phyloP scores from a whole-genome alignment of 306 rosid species.

The Astragalus glycyphyllos region DNA sequence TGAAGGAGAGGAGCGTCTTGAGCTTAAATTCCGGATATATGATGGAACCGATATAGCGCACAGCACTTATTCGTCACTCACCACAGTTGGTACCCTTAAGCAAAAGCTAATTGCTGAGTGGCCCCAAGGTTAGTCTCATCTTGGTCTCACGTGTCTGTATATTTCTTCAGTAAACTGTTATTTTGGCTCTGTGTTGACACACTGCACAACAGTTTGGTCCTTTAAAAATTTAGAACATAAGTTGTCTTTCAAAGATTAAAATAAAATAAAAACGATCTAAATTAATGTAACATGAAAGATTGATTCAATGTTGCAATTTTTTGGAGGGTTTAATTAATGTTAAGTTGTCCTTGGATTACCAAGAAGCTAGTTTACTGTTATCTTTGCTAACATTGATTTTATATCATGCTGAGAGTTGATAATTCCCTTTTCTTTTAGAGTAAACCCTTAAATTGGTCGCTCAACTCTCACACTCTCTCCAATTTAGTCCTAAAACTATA shows the following conservation, averaged over 20 bases:
- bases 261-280: background rate
- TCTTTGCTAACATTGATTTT: background rate
- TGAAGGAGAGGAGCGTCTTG: slow-evolving; percentile 55
- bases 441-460: too few species aligned
- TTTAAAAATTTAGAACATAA: background rate
- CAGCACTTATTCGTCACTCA: slow-evolving; percentile 53
- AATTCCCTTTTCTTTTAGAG: slow-evolving; percentile 4
- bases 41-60: slow-evolving; percentile 85
- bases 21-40: slow-evolving; percentile 73
- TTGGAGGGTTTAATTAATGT: slow-evolving; percentile 1
- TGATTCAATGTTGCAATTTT: slow-evolving; percentile 11
- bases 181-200: background rate
- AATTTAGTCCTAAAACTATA: too few species aligned
- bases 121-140: slow-evolving; percentile 71
- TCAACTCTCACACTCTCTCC: too few species aligned
- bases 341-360: background rate
- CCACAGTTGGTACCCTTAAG: slow-evolving; percentile 63
- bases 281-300: background rate
- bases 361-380: background rate
- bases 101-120: slow-evolving; percentile 70
- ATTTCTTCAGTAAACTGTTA: background rate
- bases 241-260: background rate
- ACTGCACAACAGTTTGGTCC: background rate
- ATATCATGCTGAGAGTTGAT: slow-evolving; percentile 12
- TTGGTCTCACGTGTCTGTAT: slow-evolving; percentile 30